These are phyloP conservation scores for Nakaseomyces delphensis DNA, from an alignment of 1,139 yeast species.

Conservation along the genomic window DNA sequence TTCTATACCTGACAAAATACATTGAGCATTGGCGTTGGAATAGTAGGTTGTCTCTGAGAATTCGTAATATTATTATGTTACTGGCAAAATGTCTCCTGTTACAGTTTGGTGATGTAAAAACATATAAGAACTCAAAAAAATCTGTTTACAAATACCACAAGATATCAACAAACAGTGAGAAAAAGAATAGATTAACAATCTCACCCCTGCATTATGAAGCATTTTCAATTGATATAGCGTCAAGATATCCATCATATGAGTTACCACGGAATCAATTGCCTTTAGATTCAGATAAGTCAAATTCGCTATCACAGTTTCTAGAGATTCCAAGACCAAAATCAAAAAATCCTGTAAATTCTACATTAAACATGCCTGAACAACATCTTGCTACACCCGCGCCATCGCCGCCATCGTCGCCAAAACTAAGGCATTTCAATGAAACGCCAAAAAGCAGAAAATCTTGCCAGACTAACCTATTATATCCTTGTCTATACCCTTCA, in stretches of 20 bases:
- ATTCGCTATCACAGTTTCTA: conserved; percentile 48
- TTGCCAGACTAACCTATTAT: conserved; percentile 69
- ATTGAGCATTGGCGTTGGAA: conserved; percentile 65
- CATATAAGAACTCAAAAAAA: conserved; percentile 41
- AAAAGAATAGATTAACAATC: conserved; percentile 37
- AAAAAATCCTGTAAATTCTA: conserved; percentile 34
- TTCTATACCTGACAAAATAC: conserved; percentile 41
- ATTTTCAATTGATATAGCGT: conserved; percentile 62
- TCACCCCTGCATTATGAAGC: conserved; percentile 77
- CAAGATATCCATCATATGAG: conserved; percentile 64
- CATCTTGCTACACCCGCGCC: conserved; percentile 89
- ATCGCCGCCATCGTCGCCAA: conserved; percentile 68
- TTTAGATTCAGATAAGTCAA: conserved; percentile 40
- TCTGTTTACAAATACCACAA: conserved; percentile 41
- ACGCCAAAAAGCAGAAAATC: conserved; percentile 41
- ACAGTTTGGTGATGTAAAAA: conserved; percentile 53
- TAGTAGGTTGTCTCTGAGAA: conserved; percentile 34
- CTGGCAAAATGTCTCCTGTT: conserved; percentile 52
- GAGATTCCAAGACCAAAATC: conserved; percentile 55
- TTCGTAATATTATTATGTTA: conserved; percentile 49
- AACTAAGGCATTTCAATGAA: conserved; percentile 13
- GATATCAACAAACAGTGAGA: conserved; percentile 33
- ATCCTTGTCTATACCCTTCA: conserved; percentile 71
- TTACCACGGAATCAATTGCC: conserved; percentile 44
- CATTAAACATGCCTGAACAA: conserved; percentile 52